Evolutionary conservation across 768 basidiomycete species (phyloP).

Genomic region (Psilocybe azurescens): DNA sequence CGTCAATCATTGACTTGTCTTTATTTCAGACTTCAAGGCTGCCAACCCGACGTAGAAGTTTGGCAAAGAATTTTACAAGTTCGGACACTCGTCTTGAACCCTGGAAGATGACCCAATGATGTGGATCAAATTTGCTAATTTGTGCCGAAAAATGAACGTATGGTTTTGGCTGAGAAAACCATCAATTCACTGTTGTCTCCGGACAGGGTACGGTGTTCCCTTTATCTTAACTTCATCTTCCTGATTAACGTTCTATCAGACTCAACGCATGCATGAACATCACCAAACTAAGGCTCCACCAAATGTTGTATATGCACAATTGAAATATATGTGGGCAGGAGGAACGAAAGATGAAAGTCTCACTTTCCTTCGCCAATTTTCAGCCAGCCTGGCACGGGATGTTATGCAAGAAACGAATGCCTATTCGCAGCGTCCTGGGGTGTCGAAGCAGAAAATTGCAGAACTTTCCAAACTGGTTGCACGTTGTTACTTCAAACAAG

Average conservation of each 20-base stretch:
- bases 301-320: conserved; percentile 93
- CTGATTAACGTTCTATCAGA: conserved; percentile 25
- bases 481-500: conserved; percentile 95
- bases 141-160: conserved; percentile 93
- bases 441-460: conserved; percentile 62
- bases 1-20: neutral
- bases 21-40: conserved; percentile 78
- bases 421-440: conserved; percentile 52
- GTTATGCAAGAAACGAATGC: conserved; percentile 65
- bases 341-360: conserved; percentile 81
- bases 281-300: conserved; percentile 82
- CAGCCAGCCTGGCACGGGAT: conserved; percentile 75
- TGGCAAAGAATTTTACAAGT: conserved; percentile 99
- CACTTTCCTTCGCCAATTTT: conserved; percentile 83
- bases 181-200: conserved; percentile 89
- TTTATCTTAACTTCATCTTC: conserved; percentile 1
- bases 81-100: conserved; percentile 89
- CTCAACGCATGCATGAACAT: conserved; percentile 54
- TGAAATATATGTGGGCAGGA: conserved; percentile 95
- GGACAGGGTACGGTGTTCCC: conserved; percentile 52
- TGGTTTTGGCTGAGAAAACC: conserved; percentile 96
- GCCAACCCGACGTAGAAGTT: conserved; percentile 97
- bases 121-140: conserved; percentile 99
- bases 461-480: conserved; percentile 88
- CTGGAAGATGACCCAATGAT: conserved; percentile 94